Percentiles rank a stretch among this genome's conserved stretches.
Evolutionary conservation across 2,329 filamentous ascomycete species (phyloP).

Genomic region (Colletotrichum paranaense): DNA sequence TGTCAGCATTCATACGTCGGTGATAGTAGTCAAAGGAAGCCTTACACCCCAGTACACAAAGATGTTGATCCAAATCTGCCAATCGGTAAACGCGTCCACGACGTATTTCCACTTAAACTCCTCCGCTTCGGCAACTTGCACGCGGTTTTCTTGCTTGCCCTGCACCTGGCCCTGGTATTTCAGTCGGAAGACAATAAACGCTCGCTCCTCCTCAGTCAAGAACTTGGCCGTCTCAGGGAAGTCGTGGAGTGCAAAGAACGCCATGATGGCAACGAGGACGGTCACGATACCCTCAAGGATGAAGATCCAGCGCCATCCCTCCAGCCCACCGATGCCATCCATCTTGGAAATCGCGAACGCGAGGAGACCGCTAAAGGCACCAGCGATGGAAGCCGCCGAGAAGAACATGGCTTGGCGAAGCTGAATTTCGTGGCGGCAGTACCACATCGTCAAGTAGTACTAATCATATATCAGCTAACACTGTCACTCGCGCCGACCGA

Average conservation of each 20-base stretch:
- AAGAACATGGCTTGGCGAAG: slow-evolving; percentile 79
- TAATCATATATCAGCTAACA: slow-evolving; percentile 35
- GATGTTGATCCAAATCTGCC: slow-evolving; percentile 77
- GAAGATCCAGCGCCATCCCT: slow-evolving; percentile 75
- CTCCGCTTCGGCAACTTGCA: slow-evolving; percentile 72
- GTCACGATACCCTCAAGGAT: slow-evolving; percentile 78
- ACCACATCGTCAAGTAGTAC: slow-evolving; percentile 70
- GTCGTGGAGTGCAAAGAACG: slow-evolving; percentile 81
- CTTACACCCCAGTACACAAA: slow-evolving; percentile 74
- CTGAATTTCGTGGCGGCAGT: slow-evolving; percentile 67
- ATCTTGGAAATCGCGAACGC: slow-evolving; percentile 78
- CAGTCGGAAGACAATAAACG: slow-evolving; percentile 77
- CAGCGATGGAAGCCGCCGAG: slow-evolving; percentile 82
- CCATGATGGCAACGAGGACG: slow-evolving; percentile 71
- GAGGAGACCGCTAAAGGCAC: slow-evolving; percentile 79
- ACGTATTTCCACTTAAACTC: slow-evolving; percentile 82
- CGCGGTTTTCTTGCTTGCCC: slow-evolving; percentile 27
- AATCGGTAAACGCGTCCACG: slow-evolving; percentile 78
- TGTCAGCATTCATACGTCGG: slow-evolving; percentile 31
- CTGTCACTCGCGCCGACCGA: neutral
- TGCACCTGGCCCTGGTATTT: slow-evolving; percentile 67
- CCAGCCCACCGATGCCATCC: slow-evolving; percentile 70
- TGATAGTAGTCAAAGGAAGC: slow-evolving; percentile 44
- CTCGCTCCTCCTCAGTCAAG: slow-evolving; percentile 76
- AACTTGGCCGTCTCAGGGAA: slow-evolving; percentile 85